A percentile compares a stretch with the other conserved stretches of the same genome.
phyloP scores from a whole-genome alignment of 371 early-diverging fungal genomes.

The Zychaea mexicana region DNA sequence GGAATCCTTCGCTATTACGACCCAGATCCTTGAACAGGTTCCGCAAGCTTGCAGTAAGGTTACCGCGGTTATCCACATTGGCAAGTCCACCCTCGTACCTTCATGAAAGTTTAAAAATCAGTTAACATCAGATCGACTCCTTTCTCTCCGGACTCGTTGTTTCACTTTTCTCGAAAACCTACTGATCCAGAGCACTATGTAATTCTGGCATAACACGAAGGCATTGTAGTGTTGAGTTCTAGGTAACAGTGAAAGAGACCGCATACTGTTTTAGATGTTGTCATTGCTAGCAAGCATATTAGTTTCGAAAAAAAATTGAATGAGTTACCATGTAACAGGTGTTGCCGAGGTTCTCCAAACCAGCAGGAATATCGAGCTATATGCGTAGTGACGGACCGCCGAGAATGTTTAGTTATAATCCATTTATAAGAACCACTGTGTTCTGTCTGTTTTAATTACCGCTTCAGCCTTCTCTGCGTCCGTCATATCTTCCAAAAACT shows the following conservation, averaged over 20 bases:
- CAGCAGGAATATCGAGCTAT: conserved; percentile 84
- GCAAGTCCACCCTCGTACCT: conserved; percentile 36
- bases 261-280: too few relatives aligned
- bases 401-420: not conserved
- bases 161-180: not conserved
- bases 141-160: too few relatives aligned
- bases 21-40: conserved; percentile 73
- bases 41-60: conserved; percentile 72
- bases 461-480: conserved; percentile 85
- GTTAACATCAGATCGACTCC: too few relatives aligned
- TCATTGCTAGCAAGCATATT: too few relatives aligned
- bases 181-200: conserved; percentile 60
- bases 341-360: conserved; percentile 94
- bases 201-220: conserved; percentile 90
- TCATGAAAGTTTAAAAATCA: not conserved
- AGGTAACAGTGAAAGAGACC: conserved; percentile 8
- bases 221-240: conserved; percentile 97
- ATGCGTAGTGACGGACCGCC: not conserved
- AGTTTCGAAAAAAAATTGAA: too few relatives aligned
- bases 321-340: conserved; percentile 98
- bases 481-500: conserved; percentile 93
- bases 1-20: conserved; percentile 71
- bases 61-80: conserved; percentile 52
- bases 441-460: conserved; percentile 40
- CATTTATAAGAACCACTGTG: not conserved